Conservation (phyloP, 495 filamentous ascomycete genomes). For the Podospora didyma region DNA sequence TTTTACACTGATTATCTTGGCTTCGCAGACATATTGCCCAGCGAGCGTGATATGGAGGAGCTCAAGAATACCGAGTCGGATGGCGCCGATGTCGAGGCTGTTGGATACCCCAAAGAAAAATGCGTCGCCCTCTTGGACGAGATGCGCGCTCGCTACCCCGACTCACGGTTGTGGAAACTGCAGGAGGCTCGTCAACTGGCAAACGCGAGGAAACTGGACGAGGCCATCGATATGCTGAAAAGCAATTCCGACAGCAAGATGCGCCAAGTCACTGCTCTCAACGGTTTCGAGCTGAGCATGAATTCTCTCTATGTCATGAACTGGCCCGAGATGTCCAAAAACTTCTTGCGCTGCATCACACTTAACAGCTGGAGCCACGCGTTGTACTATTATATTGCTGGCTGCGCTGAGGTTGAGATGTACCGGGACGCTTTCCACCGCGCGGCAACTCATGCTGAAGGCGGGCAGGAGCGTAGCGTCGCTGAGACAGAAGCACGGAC, state of each 20-base stretch:
- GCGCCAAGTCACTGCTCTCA: conserved; percentile 77
- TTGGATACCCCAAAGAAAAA: conserved; percentile 68
- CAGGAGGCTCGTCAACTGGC: conserved; percentile 83
- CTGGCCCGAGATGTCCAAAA: conserved; percentile 65
- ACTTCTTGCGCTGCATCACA: conserved; percentile 73
- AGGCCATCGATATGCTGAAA: conserved; percentile 61
- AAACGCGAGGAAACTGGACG: conserved; percentile 61
- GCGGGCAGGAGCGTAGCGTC: conserved; percentile 23
- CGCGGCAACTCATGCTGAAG: conserved; percentile 49
- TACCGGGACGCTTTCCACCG: conserved; percentile 60
- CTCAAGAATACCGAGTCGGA: conserved; percentile 24
- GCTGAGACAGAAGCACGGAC: conserved; percentile 27
- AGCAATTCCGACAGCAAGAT: conserved; percentile 62
- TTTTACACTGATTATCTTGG: conserved; percentile 86
- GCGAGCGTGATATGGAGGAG: conserved; percentile 48
- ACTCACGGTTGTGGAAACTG: conserved; percentile 80
- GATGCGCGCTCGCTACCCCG: conserved; percentile 76
- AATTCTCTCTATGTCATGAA: conserved; percentile 73
- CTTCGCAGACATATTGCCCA: conserved; percentile 81
- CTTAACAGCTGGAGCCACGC: conserved; percentile 90
- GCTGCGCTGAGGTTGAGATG: conserved; percentile 67
- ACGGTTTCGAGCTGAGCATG: conserved; percentile 80
- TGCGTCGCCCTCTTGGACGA: conserved; percentile 63
- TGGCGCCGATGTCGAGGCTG: conserved; percentile 37
- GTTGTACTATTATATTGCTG: conserved; percentile 88